Evolutionary conservation across 345 rosid species (phyloP), one percentile per base, ranked within the genome.

Genomic region (Heritiera fomes): DNA sequence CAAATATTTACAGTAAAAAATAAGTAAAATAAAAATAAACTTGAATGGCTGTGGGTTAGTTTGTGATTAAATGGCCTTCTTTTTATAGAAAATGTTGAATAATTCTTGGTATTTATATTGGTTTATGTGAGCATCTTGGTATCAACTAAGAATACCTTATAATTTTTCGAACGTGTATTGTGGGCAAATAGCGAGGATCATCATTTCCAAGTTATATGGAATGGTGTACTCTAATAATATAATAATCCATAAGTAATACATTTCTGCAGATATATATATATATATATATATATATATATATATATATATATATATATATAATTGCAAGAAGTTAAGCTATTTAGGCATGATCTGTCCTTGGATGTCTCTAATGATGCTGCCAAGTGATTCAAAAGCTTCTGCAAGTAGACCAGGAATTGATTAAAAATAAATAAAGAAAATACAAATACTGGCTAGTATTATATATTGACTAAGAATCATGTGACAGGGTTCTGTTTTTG

Each of bases 171-270:
- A 34, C 38, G 1, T 34, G 38, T 34, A 34, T 34, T 34, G 38
- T 34, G 38, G 38, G 38, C 38, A 34, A 34, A 34, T 34, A 34
- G 38, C 38, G 38, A 34, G 38, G 38, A 34, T 34, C 38, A 34
- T 34, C 38, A 84, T 81, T 81, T 81, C 78, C 84, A 72, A 81
- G 78, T 78, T 71, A 71, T 52, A 78, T 65, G 63, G 76, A 59
- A 53, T 66, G 45, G 53, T 75, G 82, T 59, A 78, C 28, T 23
- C 28, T 46, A 70, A 70, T 67, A 34, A 45, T 53, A 17, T 13
- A 23, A 70, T 28, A 70, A 12, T 41, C 49, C 41, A 30, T 59
- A 20, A 77, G 18, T 62, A 56, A 63, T 14, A 58, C 30, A 58
- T 50, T 6, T 15, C 6, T 32, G 43, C 49, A 34, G 6, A 38